Conservation (phyloP, 768 basidiomycete genomes). For the Coprinopsis sp. region DNA sequence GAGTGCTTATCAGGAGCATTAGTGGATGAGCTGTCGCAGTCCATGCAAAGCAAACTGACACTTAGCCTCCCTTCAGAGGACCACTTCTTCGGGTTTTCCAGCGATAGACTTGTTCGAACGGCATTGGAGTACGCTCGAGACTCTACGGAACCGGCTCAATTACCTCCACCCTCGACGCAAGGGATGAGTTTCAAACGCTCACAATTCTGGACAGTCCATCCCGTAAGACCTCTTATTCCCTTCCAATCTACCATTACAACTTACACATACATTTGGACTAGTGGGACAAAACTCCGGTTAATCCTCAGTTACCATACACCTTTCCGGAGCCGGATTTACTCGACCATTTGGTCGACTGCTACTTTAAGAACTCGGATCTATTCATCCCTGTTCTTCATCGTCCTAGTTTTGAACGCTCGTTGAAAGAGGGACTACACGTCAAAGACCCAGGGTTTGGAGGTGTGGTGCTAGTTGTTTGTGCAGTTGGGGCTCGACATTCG, state of each 20-base stretch:
- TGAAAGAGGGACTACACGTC: conserved; percentile 43
- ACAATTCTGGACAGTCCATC: background rate
- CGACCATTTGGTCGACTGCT: conserved; percentile 45
- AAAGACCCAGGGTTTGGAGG: conserved; percentile 44
- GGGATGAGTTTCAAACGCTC: background rate
- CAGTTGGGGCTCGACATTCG: conserved; percentile 49
- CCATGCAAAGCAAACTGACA: too few relatives aligned
- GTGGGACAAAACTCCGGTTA: background rate
- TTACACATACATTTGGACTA: background rate
- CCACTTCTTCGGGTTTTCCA: too few relatives aligned
- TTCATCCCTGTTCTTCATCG: conserved; percentile 61
- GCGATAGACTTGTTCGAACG: too few relatives aligned
- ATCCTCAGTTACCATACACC: conserved; percentile 15
- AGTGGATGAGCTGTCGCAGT: too few relatives aligned
- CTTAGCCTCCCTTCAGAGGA: too few relatives aligned
- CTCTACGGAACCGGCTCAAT: background rate
- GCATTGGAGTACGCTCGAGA: background rate
- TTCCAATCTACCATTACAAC: background rate
- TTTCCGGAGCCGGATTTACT: conserved; percentile 47
- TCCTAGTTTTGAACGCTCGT: conserved; percentile 49
- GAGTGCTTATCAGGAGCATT: too few relatives aligned
- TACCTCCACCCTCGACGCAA: background rate
- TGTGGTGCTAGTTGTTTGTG: conserved; percentile 60
- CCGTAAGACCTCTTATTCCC: background rate
- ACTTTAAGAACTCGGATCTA: conserved; percentile 49